Evolutionary conservation across 225 moss, liverwort and hornwort genomes (phyloP).

Genomic region (Polytrichum formosum): DNA sequence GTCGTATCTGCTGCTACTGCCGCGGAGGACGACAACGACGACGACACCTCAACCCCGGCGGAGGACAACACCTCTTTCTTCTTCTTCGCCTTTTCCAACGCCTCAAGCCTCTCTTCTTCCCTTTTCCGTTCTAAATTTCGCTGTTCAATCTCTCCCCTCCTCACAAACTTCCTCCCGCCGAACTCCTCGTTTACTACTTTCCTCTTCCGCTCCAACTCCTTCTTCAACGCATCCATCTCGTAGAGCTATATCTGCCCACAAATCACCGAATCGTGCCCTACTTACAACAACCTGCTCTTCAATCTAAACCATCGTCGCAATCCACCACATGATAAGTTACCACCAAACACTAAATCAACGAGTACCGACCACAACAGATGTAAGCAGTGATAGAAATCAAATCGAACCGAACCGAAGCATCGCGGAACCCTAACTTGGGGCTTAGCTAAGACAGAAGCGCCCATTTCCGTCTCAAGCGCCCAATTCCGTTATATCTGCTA

Average conservation of each 20-base stretch:
- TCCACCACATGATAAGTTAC: background rate
- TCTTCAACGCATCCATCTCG: slow-evolving; percentile 78
- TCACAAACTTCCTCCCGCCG: slow-evolving; percentile 83
- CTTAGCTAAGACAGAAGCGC: too few species aligned
- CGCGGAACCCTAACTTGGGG: too few species aligned
- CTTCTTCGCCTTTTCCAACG: slow-evolving; percentile 53
- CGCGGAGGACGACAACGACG: slow-evolving; percentile 27
- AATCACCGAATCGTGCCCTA: background rate
- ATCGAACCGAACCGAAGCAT: too few species aligned
- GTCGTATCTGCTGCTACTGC: slow-evolving; percentile 34
- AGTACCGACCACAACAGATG: too few species aligned
- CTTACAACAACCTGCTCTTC: background rate
- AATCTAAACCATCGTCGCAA: background rate
- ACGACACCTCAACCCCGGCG: slow-evolving; percentile 24
- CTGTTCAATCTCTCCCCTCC: slow-evolving; percentile 81
- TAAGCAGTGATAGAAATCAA: too few species aligned
- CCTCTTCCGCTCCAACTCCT: slow-evolving; percentile 87
- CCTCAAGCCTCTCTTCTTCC: slow-evolving; percentile 50
- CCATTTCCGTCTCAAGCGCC: too few species aligned
- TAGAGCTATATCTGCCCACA: too few species aligned
- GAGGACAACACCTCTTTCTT: slow-evolving; percentile 25
- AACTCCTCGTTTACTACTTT: slow-evolving; percentile 76
- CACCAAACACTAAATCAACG: too few species aligned
- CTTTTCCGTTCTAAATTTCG: slow-evolving; percentile 61
- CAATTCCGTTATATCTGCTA: too few species aligned